Percentiles rank a stretch among this genome's conserved stretches.
Evolutionary conservation across 2,329 filamentous ascomycete species (phyloP).

Genomic region (Colletotrichum costaricense): DNA sequence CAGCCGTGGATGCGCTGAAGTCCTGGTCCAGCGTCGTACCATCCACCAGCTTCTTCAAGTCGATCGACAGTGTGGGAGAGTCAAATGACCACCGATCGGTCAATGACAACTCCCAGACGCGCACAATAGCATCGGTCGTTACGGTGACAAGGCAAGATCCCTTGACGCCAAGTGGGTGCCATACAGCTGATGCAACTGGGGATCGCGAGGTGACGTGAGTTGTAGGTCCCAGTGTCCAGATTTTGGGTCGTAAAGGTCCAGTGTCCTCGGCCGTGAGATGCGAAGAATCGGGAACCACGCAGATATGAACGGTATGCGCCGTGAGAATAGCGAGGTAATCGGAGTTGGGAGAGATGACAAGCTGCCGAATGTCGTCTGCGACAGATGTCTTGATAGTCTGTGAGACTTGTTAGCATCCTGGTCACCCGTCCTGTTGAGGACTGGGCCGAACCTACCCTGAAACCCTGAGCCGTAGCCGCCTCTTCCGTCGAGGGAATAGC

Average conservation of each 20-base stretch:
- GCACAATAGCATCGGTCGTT: constrained; percentile 87
- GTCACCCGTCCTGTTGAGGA: background rate
- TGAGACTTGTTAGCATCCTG: constrained; percentile 8
- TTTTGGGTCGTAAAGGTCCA: constrained; percentile 80
- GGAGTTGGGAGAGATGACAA: constrained; percentile 84
- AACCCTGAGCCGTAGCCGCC: constrained; percentile 51
- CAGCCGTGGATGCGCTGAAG: constrained; percentile 79
- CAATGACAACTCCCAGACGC: constrained; percentile 90
- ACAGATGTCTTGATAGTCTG: constrained; percentile 83
- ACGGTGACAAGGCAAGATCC: constrained; percentile 88
- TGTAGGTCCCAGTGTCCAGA: constrained; percentile 91
- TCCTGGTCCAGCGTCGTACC: constrained; percentile 86
- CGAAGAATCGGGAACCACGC: constrained; percentile 83
- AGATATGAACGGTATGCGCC: constrained; percentile 87
- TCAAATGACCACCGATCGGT: constrained; percentile 90
- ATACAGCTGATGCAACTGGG: constrained; percentile 82
- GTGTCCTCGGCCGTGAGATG: constrained; percentile 78
- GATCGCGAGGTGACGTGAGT: constrained; percentile 90
- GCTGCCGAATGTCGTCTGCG: constrained; percentile 84
- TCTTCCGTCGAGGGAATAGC: constrained; percentile 42
- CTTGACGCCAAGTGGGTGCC: constrained; percentile 91
- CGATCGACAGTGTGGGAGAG: constrained; percentile 83
- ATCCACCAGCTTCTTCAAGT: constrained; percentile 89
- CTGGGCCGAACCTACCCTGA: constrained; percentile 55
- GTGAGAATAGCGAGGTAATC: constrained; percentile 89